These are phyloP conservation scores for Kwoniella shivajii DNA, from an alignment of 1,284 basidiomycete species.

Conservation along the genomic window DNA sequence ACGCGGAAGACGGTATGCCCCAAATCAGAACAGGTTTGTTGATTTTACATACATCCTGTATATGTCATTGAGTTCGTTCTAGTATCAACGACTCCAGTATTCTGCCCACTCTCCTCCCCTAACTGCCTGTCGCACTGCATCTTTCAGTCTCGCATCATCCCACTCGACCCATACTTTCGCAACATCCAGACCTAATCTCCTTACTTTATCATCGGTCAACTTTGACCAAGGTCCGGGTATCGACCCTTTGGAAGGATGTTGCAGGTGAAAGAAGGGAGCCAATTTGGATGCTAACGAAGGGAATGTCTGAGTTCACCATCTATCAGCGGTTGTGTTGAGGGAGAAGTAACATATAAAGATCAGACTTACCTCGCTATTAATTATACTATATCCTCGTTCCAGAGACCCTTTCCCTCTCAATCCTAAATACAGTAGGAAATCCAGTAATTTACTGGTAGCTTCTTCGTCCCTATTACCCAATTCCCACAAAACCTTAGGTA, in stretches of 20 bases:
- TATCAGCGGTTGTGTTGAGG: conserved; percentile 50
- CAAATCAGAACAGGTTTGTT: too few species aligned
- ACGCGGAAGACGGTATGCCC: too few species aligned
- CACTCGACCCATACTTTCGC: conserved; percentile 42
- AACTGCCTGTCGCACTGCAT: conserved; percentile 20
- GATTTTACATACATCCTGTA: too few species aligned
- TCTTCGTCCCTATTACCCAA: conserved; percentile 63
- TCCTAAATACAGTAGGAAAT: conserved; percentile 33
- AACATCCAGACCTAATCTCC: conserved; percentile 60
- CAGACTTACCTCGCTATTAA: conserved; percentile 5
- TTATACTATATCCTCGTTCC: conserved; percentile 20
- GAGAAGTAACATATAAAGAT: background rate
- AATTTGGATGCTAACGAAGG: conserved; percentile 54
- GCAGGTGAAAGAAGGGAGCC: conserved; percentile 73
- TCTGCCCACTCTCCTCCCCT: conserved; percentile 4
- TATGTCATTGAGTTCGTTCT: too few species aligned
- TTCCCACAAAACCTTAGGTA: conserved; percentile 83
- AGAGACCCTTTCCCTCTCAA: conserved; percentile 23
- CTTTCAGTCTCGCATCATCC: conserved; percentile 26
- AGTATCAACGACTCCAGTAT: conserved; percentile 14
- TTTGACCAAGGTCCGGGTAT: conserved; percentile 73
- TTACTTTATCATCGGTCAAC: conserved; percentile 52
- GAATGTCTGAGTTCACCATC: conserved; percentile 16
- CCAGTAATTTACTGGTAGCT: conserved; percentile 61
- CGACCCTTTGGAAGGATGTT: conserved; percentile 68